A percentile compares a stretch with the other conserved stretches of the same genome.
phyloP scores from a whole-genome alignment of 192 early-diverging fungal genomes.

The Coemansia sp. region DNA sequence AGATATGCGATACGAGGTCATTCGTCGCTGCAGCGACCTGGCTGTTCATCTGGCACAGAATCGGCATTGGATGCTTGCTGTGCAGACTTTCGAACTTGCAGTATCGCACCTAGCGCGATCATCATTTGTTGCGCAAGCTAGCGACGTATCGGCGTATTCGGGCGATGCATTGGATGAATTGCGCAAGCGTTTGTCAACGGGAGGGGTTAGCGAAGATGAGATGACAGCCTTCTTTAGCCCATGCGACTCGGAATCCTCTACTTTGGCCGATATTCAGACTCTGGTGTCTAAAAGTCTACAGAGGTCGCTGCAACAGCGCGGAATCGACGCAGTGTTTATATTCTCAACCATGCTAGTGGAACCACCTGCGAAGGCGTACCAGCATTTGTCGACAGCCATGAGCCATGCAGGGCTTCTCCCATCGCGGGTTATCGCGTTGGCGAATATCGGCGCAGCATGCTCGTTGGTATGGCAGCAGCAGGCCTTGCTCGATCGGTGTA shows the following conservation, averaged over 20 bases:
- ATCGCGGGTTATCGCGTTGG: constrained; percentile 45
- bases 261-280: constrained; percentile 4
- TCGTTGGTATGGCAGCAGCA: constrained; percentile 67
- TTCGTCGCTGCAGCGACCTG: constrained; percentile 28
- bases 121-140: constrained; percentile 21
- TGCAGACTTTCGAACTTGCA: constrained; percentile 31
- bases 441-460: constrained; percentile 58
- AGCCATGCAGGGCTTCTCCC: constrained; percentile 41
- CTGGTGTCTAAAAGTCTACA: constrained; percentile 26
- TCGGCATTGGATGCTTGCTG: constrained; percentile 46
- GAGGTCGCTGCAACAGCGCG: constrained; percentile 43
- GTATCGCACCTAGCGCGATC: constrained; percentile 35
- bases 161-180: constrained; percentile 13
- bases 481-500: constrained; percentile 60
- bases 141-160: constrained; percentile 2
- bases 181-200: constrained; percentile 24
- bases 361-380: constrained; percentile 27
- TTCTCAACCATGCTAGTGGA: constrained; percentile 40
- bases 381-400: constrained; percentile 42
- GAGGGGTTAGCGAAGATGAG: constrained; percentile 33
- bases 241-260: not conserved
- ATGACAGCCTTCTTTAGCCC: constrained; percentile 14
- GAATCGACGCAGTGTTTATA: constrained; percentile 39
- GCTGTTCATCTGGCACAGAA: constrained; percentile 27
- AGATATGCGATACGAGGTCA: constrained; percentile 19